Evolutionary conservation across 2,329 filamentous ascomycete genomes (phyloP), one percentile per base, ranked within the genome.

Genomic region (Aspergillus fijiensis): DNA sequence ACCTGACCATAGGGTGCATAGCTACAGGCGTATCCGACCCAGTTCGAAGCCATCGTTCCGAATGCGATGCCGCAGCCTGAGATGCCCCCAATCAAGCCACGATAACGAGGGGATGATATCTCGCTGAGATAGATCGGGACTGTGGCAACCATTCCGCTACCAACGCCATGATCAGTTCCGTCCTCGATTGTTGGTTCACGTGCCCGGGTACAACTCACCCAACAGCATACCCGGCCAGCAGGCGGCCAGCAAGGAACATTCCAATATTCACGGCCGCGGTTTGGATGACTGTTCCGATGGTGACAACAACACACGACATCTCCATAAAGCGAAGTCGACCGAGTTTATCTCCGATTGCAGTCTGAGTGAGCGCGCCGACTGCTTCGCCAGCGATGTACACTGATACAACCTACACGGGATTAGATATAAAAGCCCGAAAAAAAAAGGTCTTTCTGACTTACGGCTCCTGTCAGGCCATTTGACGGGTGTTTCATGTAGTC

Each of bases 381-480:
- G 83, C 83, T 70, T 87, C 84, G 29, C 85, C 85, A 5, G 84
- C 84, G 60, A 87, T 85, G 65, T 86, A 87, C 3, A 85, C 80
- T 5, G 84, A 77, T 3, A 85, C 83, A 2, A 86, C 84, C 74
- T 79, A 54, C 2, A 42, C 63, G 49, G 56, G 51, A 39, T 57
- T 55, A 51, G 50, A 31, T 27, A 4, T 27, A 42, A 10, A 21
- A 3, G 2, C 4, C n/a, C 23, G 23, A 4, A 23, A 5, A 12
- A 12, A 14, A 35, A 3, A 11, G n/a, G 14, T 31, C 29, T 50
- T 49, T 5, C 39, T n/a, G 31, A 68, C 70, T 49, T 69, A 82
- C 80, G 25, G 82, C 81, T 56, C 84, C 84, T 2, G 83, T 86
- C 16, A 86, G 69, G 4, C 79, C 83, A 63, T 82, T 76, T 3